Percentiles rank a stretch among this genome's conserved stretches.
Evolutionary conservation across 305 asterid genomes (phyloP).

Genomic region (Solanum hybrid): DNA sequence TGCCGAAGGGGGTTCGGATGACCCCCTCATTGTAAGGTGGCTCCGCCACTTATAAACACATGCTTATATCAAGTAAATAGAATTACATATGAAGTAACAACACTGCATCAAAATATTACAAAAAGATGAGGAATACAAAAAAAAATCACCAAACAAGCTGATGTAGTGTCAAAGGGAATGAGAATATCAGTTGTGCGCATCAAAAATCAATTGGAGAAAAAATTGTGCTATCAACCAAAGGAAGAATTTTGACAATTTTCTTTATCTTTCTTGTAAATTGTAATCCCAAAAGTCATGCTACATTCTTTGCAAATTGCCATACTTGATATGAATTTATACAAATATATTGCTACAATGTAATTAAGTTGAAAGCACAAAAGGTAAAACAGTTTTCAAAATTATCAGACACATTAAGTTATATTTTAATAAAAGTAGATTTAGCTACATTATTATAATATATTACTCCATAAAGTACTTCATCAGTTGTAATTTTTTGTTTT

Average conservation of each 20-base stretch:
- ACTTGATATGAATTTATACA: neutral
- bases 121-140: neutral
- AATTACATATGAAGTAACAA: neutral
- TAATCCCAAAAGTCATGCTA: neutral
- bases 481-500: too few species aligned
- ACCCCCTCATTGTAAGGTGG: too few species aligned
- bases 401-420: too few species aligned
- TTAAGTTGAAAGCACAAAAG: neutral
- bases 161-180: neutral
- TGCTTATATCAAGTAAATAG: neutral
- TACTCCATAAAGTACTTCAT: neutral
- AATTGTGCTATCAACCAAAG: neutral
- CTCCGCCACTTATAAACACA: neutral
- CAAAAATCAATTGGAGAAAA: too few species aligned
- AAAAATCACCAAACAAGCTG: neutral
- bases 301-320: neutral
- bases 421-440: neutral
- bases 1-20: too few species aligned
- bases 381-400: too few species aligned
- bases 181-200: neutral
- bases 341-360: too few species aligned
- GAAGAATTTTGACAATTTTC: neutral
- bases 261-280: neutral
- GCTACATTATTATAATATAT: neutral
- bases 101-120: neutral